Evolutionary conservation across 202 grass and related monocot genomes (phyloP).

Genomic region (Hordeum pubiflorum): DNA sequence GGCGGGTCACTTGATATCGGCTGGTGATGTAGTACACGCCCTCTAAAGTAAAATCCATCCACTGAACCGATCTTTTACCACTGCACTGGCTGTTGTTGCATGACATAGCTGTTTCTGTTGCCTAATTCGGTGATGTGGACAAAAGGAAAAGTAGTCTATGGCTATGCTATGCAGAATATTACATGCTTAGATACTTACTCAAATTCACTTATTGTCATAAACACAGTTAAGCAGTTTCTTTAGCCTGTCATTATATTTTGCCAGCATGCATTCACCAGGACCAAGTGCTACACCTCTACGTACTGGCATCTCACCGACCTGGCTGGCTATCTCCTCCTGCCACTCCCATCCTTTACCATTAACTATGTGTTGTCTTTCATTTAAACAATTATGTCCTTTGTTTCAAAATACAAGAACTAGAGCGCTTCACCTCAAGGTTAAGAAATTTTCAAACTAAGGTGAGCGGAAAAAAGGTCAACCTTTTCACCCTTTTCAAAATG

Average conservation of each 20-base stretch:
- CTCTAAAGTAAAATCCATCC: conserved; percentile 1
- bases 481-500: neutral
- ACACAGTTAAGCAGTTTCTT: neutral
- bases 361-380: neutral
- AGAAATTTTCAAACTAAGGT: neutral
- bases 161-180: neutral
- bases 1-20: neutral
- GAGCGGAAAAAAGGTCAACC: neutral
- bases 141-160: neutral
- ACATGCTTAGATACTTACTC: conserved; percentile 3
- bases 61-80: neutral
- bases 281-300: neutral
- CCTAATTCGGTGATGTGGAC: neutral
- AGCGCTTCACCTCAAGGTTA: neutral
- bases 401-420: neutral
- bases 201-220: neutral
- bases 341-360: neutral
- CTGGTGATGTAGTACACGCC: neutral
- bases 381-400: neutral
- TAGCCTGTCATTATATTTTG: neutral
- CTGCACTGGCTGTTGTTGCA: neutral
- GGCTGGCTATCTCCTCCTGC: neutral
- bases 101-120: neutral
- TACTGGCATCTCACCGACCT: neutral
- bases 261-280: neutral